Conservation (phyloP, 1,139 yeast species). For the Arxiozyma slooffiae region DNA sequence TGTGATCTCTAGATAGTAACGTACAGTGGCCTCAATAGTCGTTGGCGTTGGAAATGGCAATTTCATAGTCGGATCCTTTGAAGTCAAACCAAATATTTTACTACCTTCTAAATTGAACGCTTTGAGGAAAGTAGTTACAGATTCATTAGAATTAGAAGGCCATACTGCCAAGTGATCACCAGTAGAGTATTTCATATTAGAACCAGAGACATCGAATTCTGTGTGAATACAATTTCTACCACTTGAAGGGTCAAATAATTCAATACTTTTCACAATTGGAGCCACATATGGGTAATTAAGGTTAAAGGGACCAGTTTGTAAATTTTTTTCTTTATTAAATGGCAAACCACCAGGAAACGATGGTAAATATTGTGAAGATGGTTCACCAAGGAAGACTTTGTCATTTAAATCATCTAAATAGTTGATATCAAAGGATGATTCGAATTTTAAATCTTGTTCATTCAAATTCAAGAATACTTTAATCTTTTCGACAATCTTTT, state of each 20-base stretch:
- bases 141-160: constrained; percentile 79
- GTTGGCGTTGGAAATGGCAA: constrained; percentile 87
- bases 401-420: constrained; percentile 33
- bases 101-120: constrained; percentile 54
- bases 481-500: constrained; percentile 54
- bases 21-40: constrained; percentile 73
- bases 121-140: constrained; percentile 51
- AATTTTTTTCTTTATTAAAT: constrained; percentile 26
- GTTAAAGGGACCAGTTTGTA: constrained; percentile 67
- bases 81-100: constrained; percentile 53
- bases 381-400: constrained; percentile 74
- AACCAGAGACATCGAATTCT: constrained; percentile 69
- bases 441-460: constrained; percentile 69
- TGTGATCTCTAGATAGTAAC: constrained; percentile 81
- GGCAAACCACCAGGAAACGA: constrained; percentile 27
- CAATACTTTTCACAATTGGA: constrained; percentile 49
- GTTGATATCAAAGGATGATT: constrained; percentile 54
- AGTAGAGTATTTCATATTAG: constrained; percentile 76
- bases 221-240: constrained; percentile 76
- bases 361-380: constrained; percentile 53
- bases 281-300: constrained; percentile 79
- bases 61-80: constrained; percentile 64
- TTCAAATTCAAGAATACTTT: constrained; percentile 51
- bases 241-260: constrained; percentile 50
- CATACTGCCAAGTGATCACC: constrained; percentile 95